Evolutionary conservation across 306 rosid genomes (phyloP), one percentile per base, ranked within the genome.

Genomic region (Sesbania bispinosa): DNA sequence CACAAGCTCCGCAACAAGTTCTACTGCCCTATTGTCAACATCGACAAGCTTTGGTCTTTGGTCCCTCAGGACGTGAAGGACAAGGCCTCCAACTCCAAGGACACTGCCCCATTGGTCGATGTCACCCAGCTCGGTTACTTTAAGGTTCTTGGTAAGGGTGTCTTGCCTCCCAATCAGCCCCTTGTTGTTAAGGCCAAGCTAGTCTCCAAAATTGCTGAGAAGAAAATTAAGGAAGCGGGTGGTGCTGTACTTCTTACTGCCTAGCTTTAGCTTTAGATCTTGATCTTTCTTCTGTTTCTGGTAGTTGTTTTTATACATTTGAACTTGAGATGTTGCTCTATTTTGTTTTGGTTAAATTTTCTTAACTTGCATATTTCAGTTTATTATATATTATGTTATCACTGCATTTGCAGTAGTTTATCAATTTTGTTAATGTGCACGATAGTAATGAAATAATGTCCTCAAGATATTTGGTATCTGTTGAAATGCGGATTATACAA

Each of bases 181-280:
- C 1, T 88, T 1, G 92, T 91, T 1, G 97, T 91, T 21, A 91
- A 91, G 82, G 92, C 97, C 27, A 91, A 88, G 92, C 88, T 88
- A 2, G 43, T 91, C 16, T 90, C 92, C 1, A 90, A 90, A 86
- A 76, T 70, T 42, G 95, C 94, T 0, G 97, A 90, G 87, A 90
- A 87, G 92, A 91, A 91, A 90, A 91, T 91, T 15, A 91, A 91
- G 96, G 90, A 86, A 60, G 92, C 88, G 8, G 97, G 97, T 13
- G 96, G 97, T 9, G 96, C 96, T 16, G 92, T 91, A 9, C 41
- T 88, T 42, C 96, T 91, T 75, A 88, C 92, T 6, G 97, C 97
- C n/a, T n/a, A n/a, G n/a, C n/a, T n/a, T 65, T 91, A 88, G 92
- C 77, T 80, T 80, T 62, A n/a, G 5, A 3, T 35, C 10, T 61